These are phyloP conservation scores for Lupinus albus DNA, from an alignment of 306 rosid genomes.

Conservation along the genomic window DNA sequence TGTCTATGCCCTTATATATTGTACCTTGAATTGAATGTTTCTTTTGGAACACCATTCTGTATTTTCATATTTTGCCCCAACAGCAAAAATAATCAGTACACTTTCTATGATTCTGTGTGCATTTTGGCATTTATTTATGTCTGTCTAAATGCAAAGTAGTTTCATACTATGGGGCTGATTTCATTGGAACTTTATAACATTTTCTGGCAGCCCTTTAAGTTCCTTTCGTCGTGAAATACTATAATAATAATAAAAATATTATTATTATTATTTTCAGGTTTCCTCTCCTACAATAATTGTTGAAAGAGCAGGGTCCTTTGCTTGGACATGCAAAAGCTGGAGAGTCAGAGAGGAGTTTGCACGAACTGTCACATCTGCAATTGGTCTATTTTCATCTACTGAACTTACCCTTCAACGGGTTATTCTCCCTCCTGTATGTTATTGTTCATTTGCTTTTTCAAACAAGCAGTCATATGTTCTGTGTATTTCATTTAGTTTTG, in stretches of 20 bases:
- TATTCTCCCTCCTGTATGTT: constrained; percentile 87
- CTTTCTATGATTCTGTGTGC: constrained; percentile 12
- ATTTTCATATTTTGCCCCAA: constrained; percentile 3
- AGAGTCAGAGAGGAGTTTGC: constrained; percentile 96
- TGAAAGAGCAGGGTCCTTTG: constrained; percentile 96
- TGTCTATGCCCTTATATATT: constrained; percentile 4
- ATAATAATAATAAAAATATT: constrained; percentile 3
- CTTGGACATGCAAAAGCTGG: constrained; percentile 96
- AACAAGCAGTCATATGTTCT: constrained; percentile 14
- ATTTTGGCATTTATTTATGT: constrained; percentile 13
- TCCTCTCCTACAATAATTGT: constrained; percentile 97
- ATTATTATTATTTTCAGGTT: constrained; percentile 54
- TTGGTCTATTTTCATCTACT: constrained; percentile 86
- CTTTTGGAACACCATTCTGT: constrained; percentile 18
- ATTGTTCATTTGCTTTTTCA: constrained; percentile 24
- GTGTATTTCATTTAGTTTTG: constrained; percentile 11
- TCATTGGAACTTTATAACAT: constrained; percentile 26
- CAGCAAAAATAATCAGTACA: constrained; percentile 28
- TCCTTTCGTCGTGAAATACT: constrained; percentile 32
- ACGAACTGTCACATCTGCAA: constrained; percentile 93
- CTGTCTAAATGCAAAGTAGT: constrained; percentile 8
- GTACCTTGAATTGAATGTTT: constrained; percentile 2
- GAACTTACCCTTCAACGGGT: constrained; percentile 93
- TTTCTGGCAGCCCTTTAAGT: constrained; percentile 20
- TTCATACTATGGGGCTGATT: constrained; percentile 7